Percentiles rank a stretch among this genome's conserved stretches.
phyloP scores from a whole-genome alignment of 2,329 filamentous ascomycete species.

The Juglanconis sp. region DNA sequence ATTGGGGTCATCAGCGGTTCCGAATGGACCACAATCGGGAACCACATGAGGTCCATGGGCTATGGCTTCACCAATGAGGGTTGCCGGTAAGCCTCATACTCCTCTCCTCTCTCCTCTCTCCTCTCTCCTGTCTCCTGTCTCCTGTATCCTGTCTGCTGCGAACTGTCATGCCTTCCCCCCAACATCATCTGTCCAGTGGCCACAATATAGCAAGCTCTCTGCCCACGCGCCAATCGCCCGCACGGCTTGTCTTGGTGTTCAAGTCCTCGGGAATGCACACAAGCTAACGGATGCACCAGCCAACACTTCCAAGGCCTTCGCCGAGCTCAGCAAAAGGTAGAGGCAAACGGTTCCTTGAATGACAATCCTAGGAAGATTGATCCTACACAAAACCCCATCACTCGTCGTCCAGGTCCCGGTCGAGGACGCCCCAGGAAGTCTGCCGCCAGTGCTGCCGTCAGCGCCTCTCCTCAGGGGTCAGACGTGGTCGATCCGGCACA shows the following conservation, averaged over 20 bases:
- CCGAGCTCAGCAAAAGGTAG: constrained; percentile 52
- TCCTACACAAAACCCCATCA: constrained; percentile 56
- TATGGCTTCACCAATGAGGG: constrained; percentile 65
- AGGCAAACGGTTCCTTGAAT: constrained; percentile 32
- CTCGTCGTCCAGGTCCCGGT: constrained; percentile 56
- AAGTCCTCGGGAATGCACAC: too few species aligned
- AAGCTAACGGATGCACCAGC: constrained; percentile 32
- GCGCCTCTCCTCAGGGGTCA: not conserved
- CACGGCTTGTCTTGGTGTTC: too few species aligned
- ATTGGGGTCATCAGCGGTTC: constrained; percentile 60
- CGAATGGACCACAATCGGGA: constrained; percentile 62
- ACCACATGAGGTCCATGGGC: constrained; percentile 56
- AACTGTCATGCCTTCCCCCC: not conserved
- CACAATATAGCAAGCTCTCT: too few species aligned
- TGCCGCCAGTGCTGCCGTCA: constrained; percentile 25
- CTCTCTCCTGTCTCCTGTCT: not conserved
- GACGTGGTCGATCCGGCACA: constrained; percentile 5
- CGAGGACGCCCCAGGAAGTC: constrained; percentile 51
- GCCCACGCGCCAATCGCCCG: too few species aligned
- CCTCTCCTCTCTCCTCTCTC: constrained; percentile 1
- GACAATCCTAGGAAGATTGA: constrained; percentile 41
- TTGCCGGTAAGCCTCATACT: constrained; percentile 50
- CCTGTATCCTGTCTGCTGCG: constrained; percentile 1
- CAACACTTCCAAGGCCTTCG: constrained; percentile 61
- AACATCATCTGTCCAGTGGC: too few species aligned